Conservation (phyloP, 2,329 filamentous ascomycete genomes). For the Diaporthe ilicicola region DNA sequence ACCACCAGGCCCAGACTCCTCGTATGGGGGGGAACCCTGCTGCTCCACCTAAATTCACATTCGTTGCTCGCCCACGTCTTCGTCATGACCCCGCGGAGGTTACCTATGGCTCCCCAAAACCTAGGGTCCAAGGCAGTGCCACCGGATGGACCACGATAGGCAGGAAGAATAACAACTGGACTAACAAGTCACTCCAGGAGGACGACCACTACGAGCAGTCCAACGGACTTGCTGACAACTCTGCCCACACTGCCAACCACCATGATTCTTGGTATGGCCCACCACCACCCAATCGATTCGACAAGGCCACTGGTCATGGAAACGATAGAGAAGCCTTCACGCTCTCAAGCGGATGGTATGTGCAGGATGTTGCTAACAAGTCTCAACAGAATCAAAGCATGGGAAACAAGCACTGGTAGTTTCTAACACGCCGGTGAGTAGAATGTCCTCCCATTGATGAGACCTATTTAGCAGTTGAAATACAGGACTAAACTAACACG, state of each 20-base stretch:
- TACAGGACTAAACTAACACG: neutral
- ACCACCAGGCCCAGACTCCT: neutral
- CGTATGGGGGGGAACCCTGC: neutral
- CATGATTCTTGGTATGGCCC: slow-evolving; percentile 9
- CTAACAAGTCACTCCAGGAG: neutral
- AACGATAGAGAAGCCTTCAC: neutral
- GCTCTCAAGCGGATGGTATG: neutral
- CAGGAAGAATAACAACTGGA: neutral
- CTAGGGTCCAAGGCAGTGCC: neutral
- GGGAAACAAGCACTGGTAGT: slow-evolving; percentile 1
- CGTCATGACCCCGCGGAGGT: neutral
- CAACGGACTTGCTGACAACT: neutral
- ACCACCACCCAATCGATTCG: neutral
- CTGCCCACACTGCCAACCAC: neutral
- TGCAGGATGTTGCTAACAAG: neutral
- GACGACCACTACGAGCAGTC: neutral
- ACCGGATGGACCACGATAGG: neutral
- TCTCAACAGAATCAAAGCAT: neutral
- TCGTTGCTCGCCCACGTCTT: neutral
- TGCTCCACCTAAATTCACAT: neutral
- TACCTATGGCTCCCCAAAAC: slow-evolving; percentile 13
- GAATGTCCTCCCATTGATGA: neutral
- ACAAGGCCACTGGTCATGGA: neutral
- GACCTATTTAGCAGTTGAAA: too few species aligned
- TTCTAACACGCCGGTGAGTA: neutral